phyloP scores from a whole-genome alignment of 2,329 filamentous ascomycete species.

The Conoideocrella luteorostrata region DNA sequence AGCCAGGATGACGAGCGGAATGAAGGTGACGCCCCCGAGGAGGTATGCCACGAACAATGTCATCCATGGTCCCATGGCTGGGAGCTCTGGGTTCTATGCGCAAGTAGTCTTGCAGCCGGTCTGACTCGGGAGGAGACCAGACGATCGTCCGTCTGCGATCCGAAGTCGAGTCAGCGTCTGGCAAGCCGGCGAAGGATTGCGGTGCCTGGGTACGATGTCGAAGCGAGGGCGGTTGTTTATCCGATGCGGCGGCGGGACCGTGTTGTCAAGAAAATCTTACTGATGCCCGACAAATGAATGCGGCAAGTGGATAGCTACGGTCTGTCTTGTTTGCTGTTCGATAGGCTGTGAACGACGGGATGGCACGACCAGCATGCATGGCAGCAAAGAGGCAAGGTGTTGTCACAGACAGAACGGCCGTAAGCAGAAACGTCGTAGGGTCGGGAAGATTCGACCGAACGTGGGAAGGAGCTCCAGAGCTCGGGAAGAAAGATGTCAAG shows the following conservation, averaged over 20 bases:
- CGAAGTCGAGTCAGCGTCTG: neutral
- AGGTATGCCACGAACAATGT: conserved; percentile 70
- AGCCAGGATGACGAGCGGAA: conserved; percentile 62
- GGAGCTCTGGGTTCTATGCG: neutral
- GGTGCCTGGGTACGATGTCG: neutral
- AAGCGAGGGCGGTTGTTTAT: neutral
- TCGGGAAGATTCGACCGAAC: no score
- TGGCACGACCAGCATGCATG: conserved; percentile 7
- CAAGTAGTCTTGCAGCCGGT: neutral
- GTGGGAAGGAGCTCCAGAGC: neutral
- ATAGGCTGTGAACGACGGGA: no score
- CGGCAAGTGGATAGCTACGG: neutral
- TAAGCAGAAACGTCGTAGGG: neutral
- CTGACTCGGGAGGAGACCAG: neutral
- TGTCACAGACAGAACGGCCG: neutral
- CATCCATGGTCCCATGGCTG: conserved; percentile 44
- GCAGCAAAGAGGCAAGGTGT: neutral
- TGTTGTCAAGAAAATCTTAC: neutral
- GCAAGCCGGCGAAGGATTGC: conserved; percentile 4
- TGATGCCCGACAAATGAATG: neutral
- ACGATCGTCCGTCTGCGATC: neutral
- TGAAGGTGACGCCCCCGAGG: conserved; percentile 79
- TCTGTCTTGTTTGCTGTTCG: no score
- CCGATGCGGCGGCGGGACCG: no score
- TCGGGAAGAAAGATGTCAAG: neutral